Evolutionary conservation across 2,329 filamentous ascomycete genomes (phyloP).

Genomic region (Fusarium coicis): DNA sequence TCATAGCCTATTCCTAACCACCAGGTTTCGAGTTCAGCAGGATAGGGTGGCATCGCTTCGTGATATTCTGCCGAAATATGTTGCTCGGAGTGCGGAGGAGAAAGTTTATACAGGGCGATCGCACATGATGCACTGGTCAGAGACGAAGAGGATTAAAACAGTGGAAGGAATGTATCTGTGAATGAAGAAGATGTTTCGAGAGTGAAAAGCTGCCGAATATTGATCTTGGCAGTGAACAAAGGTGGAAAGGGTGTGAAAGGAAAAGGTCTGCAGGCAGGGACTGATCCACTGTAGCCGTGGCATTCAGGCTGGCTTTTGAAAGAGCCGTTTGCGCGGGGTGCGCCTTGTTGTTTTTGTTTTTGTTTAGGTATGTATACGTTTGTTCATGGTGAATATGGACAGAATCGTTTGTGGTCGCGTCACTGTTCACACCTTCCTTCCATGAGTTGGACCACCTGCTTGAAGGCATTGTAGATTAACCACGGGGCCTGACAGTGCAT

Average conservation of each 20-base stretch:
- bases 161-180: background rate
- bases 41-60: conserved; percentile 45
- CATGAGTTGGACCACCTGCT: background rate
- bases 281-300: background rate
- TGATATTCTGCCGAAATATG: background rate
- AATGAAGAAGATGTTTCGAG: background rate
- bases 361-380: background rate
- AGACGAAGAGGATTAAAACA: background rate
- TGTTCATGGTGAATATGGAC: background rate
- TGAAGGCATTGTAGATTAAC: background rate
- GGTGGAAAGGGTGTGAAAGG: background rate
- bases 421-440: conserved; percentile 5
- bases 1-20: conserved; percentile 47
- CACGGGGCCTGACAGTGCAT: background rate
- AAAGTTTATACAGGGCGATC: background rate
- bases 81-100: background rate
- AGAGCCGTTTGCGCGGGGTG: background rate
- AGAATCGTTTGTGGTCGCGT: background rate
- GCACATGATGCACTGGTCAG: background rate
- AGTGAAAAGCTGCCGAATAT: background rate
- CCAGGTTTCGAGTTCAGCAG: conserved; percentile 49
- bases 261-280: background rate
- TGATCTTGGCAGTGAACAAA: background rate
- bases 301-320: background rate
- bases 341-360: background rate